Percentiles rank a stretch among this genome's conserved stretches.
These are phyloP conservation scores for Torulaspora microellipsoides DNA, from an alignment of 805 yeast species.

Conservation along the genomic window DNA sequence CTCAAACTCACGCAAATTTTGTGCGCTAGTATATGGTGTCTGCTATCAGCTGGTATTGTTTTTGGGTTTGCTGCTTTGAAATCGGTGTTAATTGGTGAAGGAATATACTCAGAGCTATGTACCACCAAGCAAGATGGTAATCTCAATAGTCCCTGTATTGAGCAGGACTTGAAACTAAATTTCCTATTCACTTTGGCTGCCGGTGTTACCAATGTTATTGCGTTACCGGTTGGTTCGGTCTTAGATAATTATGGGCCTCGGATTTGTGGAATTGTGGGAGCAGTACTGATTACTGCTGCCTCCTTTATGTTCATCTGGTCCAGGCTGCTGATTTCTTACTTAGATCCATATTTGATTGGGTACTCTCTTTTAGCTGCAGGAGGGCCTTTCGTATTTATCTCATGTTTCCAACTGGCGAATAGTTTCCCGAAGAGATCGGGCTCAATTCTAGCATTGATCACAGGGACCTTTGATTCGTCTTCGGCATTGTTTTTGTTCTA, in stretches of 20 bases:
- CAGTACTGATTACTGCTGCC: conserved; percentile 54
- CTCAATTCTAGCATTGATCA: conserved; percentile 68
- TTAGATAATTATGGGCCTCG: conserved; percentile 80
- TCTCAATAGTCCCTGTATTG: conserved; percentile 44
- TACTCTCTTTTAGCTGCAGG: conserved; percentile 77
- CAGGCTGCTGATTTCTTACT: conserved; percentile 14
- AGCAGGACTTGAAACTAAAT: conserved; percentile 81
- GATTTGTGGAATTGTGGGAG: conserved; percentile 70
- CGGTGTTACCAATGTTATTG: conserved; percentile 76
- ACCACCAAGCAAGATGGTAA: conserved; percentile 20
- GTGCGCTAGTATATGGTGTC: conserved; percentile 83
- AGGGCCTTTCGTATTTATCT: conserved; percentile 90
- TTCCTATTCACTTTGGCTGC: conserved; percentile 83
- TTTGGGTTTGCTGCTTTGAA: conserved; percentile 96
- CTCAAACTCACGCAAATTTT: conserved; percentile 44
- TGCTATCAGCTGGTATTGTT: conserved; percentile 87
- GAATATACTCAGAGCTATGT: conserved; percentile 68
- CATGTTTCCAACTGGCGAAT: conserved; percentile 86
- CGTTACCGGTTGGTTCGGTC: conserved; percentile 75
- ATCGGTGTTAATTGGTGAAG: conserved; percentile 72
- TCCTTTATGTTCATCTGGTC: conserved; percentile 34
- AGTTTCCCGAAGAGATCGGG: conserved; percentile 82
- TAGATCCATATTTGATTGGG: conserved; percentile 70
- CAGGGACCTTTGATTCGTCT: conserved; percentile 93
- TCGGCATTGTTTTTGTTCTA: conserved; percentile 81